Base-by-base conservation (phyloP, 495 filamentous ascomycete genomes). In the Podospora pseudocomata region DNA sequence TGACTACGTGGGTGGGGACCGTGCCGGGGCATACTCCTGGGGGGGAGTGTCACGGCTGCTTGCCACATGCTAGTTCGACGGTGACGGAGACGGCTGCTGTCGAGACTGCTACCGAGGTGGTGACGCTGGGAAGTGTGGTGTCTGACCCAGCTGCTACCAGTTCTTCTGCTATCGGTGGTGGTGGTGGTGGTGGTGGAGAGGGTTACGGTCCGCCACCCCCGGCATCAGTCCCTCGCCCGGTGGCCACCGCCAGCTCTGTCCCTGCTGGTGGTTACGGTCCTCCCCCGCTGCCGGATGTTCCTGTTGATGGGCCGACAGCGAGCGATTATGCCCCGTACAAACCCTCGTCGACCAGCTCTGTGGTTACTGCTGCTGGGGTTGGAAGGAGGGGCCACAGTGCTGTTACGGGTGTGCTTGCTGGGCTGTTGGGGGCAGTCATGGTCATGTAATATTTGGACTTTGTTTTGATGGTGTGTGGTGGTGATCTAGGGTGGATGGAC, bases 21-120 rank as follows among this genome's bases (percentile, higher is more conserved):
- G 71, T 79, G 1, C 77, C 77, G 2, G 77, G 77, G 0, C 76
- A 75, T 57, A 75, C 71, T 0, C 77, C 77, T 2, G 75, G 77
- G 15, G 65, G 57, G 3, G 67, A 71, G 3, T 79, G 77, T 68
- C 67, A 79, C 30, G 71, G 68, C 7, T 79, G 77, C 65, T 68
- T 27, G 6, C 68, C 71, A 1, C 74, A 70, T 32, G 5, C 32
- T 18, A 9, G 57, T 56, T 58, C 16, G 23, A 63, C 30, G 28
- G 30, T 5, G 11, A 63, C 61, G 23, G 61, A 11, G 18, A 63
- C 61, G 3, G 32, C 61, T 20, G 4, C 18, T 9, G 18, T 20
- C 4, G 55, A 9, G 20, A 58, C 55, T 2, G 55, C 55, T 4
- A 20, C 18, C 4, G 55, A 5, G 23, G 55, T 20, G n/a, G 39